phyloP scores from a whole-genome alignment of 2,329 filamentous ascomycete genomes.

The Fusarium buxicola region DNA sequence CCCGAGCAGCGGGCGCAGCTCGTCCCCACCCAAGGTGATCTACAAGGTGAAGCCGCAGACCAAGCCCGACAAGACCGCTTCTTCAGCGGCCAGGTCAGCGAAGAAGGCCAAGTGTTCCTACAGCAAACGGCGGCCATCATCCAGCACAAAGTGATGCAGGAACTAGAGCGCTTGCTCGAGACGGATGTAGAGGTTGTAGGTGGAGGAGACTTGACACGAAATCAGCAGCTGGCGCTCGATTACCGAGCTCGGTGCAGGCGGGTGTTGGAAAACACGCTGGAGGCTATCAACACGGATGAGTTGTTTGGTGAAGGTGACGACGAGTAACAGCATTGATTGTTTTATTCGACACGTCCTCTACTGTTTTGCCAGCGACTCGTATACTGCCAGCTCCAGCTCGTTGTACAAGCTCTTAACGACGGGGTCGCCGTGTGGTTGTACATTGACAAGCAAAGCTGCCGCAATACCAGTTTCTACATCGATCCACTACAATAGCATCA shows the following conservation, averaged over 20 bases:
- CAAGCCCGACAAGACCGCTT: conserved; percentile 43
- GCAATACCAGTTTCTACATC: conserved; percentile 55
- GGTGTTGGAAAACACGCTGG: conserved; percentile 60
- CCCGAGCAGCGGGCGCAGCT: conserved; percentile 47
- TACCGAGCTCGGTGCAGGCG: conserved; percentile 62
- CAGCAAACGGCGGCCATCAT: conserved; percentile 56
- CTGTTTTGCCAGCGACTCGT: conserved; percentile 40
- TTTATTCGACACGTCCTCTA: background rate
- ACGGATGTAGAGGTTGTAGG: conserved; percentile 59
- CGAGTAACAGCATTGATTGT: conserved; percentile 12
- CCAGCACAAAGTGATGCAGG: conserved; percentile 56
- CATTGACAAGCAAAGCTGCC: conserved; percentile 53
- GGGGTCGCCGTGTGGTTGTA: conserved; percentile 54
- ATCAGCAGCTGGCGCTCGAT: conserved; percentile 61
- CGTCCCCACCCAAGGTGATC: conserved; percentile 36
- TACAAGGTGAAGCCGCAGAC: conserved; percentile 46
- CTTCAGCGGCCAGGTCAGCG: conserved; percentile 48
- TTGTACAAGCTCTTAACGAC: conserved; percentile 52
- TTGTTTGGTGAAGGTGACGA: conserved; percentile 41
- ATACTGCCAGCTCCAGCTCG: conserved; percentile 55
- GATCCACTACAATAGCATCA: conserved; percentile 48
- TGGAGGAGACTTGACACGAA: conserved; percentile 55
- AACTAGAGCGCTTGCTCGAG: conserved; percentile 59
- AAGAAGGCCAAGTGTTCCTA: conserved; percentile 45
- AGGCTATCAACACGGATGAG: conserved; percentile 51